Base-by-base conservation (phyloP, 257 asterid species). In the Mentha longifolia region DNA sequence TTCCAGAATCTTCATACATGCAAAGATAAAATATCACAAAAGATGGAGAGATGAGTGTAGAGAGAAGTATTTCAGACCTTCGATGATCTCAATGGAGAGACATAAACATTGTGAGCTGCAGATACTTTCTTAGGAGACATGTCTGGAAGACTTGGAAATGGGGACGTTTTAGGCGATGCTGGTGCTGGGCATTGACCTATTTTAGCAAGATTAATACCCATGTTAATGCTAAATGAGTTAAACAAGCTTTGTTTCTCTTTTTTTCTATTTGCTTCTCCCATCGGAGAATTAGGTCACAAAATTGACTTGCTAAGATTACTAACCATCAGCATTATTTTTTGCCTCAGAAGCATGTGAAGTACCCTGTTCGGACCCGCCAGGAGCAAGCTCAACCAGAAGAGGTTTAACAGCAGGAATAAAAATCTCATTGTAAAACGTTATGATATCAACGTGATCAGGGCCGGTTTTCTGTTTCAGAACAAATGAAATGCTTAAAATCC, bases 91-190 rank as follows among this genome's bases (percentile, higher is more conserved):
- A 95, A 75, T 2, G 98, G 99, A 61, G 99, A 95, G 68, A 92
- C 99, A 17, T 86, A 95, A 56, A 95, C 97, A 61, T 95, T 95
- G 78, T 92, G 99, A 17, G 85, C 81, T 1, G 95, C 86, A 51
- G 99, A 92, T 73, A 95, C 98, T 88, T 95, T 95, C 92, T 90
- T 92, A 0, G 98, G 99, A 12, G 99, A 95, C 99, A 95, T 92
- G 85, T 95, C 99, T 13, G 99, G 99, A 35, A 95, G 92, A 81
- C 80, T 88, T 70, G 99, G 98, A 83, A 95, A 95, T 8, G 88
- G 68, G 58, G 97, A 88, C 50, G 96, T 41, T 80, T 70, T 92
- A 10, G 98, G 99, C 72, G 99, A 92, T 61, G 92, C 77, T 56
- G 95, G 96, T 64, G 92, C 77, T 56, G 95, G 96, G 62, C 78